Conservation (phyloP, 225 moss, liverwort and hornwort species). For the Ulota crispa region DNA sequence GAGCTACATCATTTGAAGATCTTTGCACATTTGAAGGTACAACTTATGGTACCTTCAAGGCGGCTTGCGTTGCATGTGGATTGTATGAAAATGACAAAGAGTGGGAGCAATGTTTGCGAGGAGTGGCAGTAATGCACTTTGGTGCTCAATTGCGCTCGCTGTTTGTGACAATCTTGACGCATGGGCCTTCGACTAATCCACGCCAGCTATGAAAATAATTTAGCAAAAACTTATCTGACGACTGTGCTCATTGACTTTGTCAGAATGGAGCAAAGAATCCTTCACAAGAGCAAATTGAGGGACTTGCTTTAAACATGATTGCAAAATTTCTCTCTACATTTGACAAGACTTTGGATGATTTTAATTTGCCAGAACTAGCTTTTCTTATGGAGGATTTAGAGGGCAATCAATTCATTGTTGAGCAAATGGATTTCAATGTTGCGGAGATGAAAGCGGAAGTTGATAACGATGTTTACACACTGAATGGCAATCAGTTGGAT, state of each 20-base stretch:
- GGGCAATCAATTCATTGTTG: no score
- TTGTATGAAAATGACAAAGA: background rate
- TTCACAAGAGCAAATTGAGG: background rate
- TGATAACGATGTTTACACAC: no score
- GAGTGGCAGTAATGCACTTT: background rate
- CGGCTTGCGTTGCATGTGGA: background rate
- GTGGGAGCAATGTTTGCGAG: background rate
- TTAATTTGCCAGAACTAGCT: background rate
- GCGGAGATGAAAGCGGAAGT: no score
- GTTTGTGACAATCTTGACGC: background rate
- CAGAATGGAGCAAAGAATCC: no score
- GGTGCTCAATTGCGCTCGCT: background rate
- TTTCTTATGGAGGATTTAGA: no score
- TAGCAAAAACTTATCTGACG: background rate
- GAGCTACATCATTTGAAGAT: background rate
- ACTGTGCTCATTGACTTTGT: background rate
- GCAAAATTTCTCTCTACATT: background rate
- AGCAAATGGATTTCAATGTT: no score
- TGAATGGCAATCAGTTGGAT: background rate
- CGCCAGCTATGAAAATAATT: rapidly evolving
- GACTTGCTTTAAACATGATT: background rate
- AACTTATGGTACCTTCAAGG: background rate
- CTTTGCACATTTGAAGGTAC: background rate
- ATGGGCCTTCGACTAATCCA: background rate
- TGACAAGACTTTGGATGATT: no score